Percentiles rank a stretch among this genome's conserved stretches.
These are phyloP conservation scores for Kwoniella dendrophila DNA, from an alignment of 768 basidiomycete genomes.

Conservation along the genomic window DNA sequence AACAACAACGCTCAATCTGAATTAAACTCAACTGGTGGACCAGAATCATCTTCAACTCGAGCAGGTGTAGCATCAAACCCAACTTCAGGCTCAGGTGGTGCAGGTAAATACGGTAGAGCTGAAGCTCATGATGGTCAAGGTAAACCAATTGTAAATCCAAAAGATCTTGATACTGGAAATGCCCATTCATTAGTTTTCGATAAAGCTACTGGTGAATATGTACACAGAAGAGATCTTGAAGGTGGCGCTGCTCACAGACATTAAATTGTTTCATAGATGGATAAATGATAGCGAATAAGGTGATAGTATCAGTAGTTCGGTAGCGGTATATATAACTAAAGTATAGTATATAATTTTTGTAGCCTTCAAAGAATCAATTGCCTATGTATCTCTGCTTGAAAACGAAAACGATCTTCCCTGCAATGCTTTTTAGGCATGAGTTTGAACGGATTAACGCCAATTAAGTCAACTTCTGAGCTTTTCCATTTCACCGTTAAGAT, in stretches of 20 bases:
- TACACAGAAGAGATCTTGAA: conserved; percentile 49
- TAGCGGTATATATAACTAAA: too few relatives aligned
- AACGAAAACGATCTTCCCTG: too few relatives aligned
- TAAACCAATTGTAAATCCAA: conserved; percentile 39
- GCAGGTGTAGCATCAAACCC: conserved; percentile 11
- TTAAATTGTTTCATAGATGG: too few relatives aligned
- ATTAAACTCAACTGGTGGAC: conserved; percentile 9
- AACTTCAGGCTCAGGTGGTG: conserved; percentile 15
- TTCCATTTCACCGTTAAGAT: too few relatives aligned
- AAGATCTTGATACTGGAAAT: conserved; percentile 50
- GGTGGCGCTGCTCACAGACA: conserved; percentile 9
- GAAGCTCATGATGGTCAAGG: conserved; percentile 24
- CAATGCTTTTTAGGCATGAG: too few relatives aligned
- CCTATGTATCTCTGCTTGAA: too few relatives aligned
- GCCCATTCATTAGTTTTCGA: conserved; percentile 49
- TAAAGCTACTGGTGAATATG: conserved; percentile 46
- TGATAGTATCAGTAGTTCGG: too few relatives aligned
- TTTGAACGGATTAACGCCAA: too few relatives aligned
- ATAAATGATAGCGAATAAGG: too few relatives aligned
- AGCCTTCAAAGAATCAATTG: too few relatives aligned
- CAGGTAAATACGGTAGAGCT: conserved; percentile 28
- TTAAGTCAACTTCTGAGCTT: too few relatives aligned
- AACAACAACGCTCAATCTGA: not conserved
- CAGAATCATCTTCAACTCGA: conserved; percentile 5
- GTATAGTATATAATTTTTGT: too few relatives aligned